Evolutionary conservation across 2,329 filamentous ascomycete genomes (phyloP), one percentile per base, ranked within the genome.

Genomic region (Aspergillus carbonarius): DNA sequence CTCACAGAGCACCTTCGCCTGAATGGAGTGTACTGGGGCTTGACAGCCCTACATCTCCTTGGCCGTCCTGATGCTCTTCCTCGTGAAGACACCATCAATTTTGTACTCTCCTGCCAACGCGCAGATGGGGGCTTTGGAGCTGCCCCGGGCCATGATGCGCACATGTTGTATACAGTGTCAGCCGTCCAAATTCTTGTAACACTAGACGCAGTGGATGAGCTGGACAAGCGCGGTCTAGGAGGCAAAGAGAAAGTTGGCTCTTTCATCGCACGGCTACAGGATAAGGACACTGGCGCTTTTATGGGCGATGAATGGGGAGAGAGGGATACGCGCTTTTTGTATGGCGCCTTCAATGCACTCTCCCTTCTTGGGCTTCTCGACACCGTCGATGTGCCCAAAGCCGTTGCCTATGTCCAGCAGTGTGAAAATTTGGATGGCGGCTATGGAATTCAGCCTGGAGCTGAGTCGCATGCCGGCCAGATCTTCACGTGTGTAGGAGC

Each of bases 291-390:
- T 3, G 95, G 95, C 59, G 95, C 91, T 0, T 98, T 99, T 75
- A 86, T 89, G 55, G 95, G 95, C 51, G 95, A 99, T 71, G 89
- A 96, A 75, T 99, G 93, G 93, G 95, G 95, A 32, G 95, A 99
- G 75, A 88, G 90, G 63, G 95, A 99, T 76, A 98, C 95, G 0
- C 87, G 95, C 23, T 99, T 99, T 72, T 82, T 99, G 10, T 98
- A 96, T 72, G 90, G 89, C 35, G 92, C 92, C 7, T 82, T 99
- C 57, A 96, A 96, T 72, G 91, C 92, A 0, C 82, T 99, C 15
- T 97, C 93, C 0, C 84, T 99, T 9, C 82, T 99, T 17, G 85
- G 85, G 5, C 81, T 93, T 35, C 78, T 96, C 50, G 78, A 88
- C 48, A 74, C 93, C 2, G 85, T 96, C 61, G 85, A 99, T 70